Conservation (phyloP, 1,284 basidiomycete species). For the Cystobasidium slooffiae region DNA sequence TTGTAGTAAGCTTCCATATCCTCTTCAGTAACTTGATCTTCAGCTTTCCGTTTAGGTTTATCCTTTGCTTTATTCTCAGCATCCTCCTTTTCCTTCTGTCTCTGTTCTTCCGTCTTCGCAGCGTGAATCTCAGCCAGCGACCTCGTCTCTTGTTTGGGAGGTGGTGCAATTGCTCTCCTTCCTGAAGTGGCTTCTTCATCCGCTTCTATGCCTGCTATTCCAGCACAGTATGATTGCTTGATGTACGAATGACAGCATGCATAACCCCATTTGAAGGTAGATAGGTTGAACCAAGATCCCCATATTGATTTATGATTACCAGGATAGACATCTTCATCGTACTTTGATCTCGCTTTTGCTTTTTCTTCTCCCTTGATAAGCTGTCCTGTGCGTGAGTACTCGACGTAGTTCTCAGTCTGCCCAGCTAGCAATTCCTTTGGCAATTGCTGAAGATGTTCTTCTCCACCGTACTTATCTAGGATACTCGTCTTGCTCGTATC, state of each 20-base stretch:
- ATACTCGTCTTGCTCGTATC: conserved; percentile 85
- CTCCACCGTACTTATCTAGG: conserved; percentile 89
- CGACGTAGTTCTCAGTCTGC: conserved; percentile 96
- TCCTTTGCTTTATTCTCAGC: conserved; percentile 64
- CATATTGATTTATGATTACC: conserved; percentile 94
- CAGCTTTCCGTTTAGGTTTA: conserved; percentile 61
- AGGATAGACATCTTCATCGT: conserved; percentile 90
- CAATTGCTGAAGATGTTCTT: conserved; percentile 82
- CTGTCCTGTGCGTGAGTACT: conserved; percentile 86
- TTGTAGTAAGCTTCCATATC: conserved; percentile 88
- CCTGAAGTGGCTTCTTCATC: conserved; percentile 49
- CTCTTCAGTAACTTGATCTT: conserved; percentile 77
- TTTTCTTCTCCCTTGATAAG: conserved; percentile 89
- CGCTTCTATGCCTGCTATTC: conserved; percentile 82
- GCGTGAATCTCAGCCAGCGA: conserved; percentile 60
- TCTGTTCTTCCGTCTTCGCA: conserved; percentile 63
- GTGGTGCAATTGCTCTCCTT: conserved; percentile 48
- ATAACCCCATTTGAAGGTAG: conserved; percentile 83
- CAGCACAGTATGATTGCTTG: conserved; percentile 91
- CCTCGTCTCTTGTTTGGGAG: conserved; percentile 48
- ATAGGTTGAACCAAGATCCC: conserved; percentile 90
- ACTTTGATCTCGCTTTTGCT: conserved; percentile 83
- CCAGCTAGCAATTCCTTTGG: conserved; percentile 88
- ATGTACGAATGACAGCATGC: conserved; percentile 88
- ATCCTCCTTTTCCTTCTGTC: conserved; percentile 57